A percentile compares a stretch with the other conserved stretches of the same genome.
Conservation (phyloP, 768 basidiomycete genomes). For the Auricularia cornea region DNA sequence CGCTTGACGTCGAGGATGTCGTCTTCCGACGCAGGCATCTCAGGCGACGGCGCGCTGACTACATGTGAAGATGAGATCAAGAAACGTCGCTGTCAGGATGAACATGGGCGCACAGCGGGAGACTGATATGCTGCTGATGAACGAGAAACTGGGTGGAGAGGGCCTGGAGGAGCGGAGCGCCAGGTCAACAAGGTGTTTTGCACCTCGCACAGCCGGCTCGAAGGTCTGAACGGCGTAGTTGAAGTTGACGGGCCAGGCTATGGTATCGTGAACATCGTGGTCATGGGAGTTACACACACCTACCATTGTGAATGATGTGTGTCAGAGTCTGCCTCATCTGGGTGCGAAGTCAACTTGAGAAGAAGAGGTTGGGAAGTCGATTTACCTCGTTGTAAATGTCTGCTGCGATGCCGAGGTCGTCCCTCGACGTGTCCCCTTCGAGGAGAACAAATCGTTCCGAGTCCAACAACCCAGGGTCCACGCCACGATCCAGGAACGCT, state of each 20-base stretch:
- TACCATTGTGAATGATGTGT: background rate
- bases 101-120: constrained; percentile 22
- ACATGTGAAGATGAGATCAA: too few species aligned
- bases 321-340: constrained; percentile 1
- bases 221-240: constrained; percentile 34
- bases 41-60: too few species aligned
- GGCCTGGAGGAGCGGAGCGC: constrained; percentile 21
- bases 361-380: too few species aligned
- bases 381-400: constrained; percentile 33
- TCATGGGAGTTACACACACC: too few species aligned
- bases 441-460: constrained; percentile 7
- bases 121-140: constrained; percentile 34
- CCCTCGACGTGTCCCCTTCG: constrained; percentile 11
- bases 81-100: background rate
- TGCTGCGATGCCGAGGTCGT: constrained; percentile 13
- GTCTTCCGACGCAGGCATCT: too few species aligned
- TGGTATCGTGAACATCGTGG: too few species aligned
- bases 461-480: background rate
- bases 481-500: background rate
- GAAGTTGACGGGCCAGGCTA: constrained; percentile 37
- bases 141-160: constrained; percentile 29
- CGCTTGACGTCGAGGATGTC: background rate
- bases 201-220: constrained; percentile 32
- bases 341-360: too few species aligned
- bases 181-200: constrained; percentile 33